Conservation (phyloP, 805 yeast genomes). For the Yamadazyma olivae region DNA sequence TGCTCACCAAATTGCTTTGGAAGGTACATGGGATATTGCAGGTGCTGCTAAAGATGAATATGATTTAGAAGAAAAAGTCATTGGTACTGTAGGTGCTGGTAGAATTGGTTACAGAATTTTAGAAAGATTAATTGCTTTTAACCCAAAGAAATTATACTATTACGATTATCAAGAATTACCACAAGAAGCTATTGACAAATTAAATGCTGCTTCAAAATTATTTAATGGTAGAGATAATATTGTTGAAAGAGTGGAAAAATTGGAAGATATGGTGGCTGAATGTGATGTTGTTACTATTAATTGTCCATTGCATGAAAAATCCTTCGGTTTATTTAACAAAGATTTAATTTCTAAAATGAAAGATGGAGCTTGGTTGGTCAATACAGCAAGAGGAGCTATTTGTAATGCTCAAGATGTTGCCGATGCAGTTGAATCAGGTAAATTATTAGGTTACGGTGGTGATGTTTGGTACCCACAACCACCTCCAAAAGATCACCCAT, state of each 20-base stretch:
- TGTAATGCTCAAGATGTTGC: constrained; percentile 72
- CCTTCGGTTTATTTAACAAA: constrained; percentile 66
- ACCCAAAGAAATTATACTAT: constrained; percentile 70
- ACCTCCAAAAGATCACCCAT: constrained; percentile 72
- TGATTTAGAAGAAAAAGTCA: constrained; percentile 71
- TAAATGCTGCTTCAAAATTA: constrained; percentile 33
- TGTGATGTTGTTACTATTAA: constrained; percentile 76
- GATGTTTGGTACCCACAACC: constrained; percentile 89
- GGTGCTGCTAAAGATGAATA: constrained; percentile 69
- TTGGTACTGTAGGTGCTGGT: constrained; percentile 82
- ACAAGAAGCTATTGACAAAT: constrained; percentile 41
- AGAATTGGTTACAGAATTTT: constrained; percentile 76
- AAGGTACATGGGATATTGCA: constrained; percentile 74
- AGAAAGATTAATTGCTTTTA: constrained; percentile 68
- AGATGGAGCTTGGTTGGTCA: constrained; percentile 69
- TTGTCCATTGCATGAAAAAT: constrained; percentile 71
- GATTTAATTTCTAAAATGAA: constrained; percentile 65
- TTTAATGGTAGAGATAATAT: constrained; percentile 49
- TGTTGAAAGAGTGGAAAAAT: constrained; percentile 54
- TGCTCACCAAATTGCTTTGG: constrained; percentile 65
- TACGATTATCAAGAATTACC: constrained; percentile 73
- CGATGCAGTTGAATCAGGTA: constrained; percentile 66
- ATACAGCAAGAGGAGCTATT: constrained; percentile 83
- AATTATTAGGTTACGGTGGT: constrained; percentile 77
- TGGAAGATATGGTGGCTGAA: constrained; percentile 64